Percentiles rank a stretch among this genome's conserved stretches.
Evolutionary conservation across 2,329 filamentous ascomycete genomes (phyloP).

Genomic region (Hymenoscyphus albidus): DNA sequence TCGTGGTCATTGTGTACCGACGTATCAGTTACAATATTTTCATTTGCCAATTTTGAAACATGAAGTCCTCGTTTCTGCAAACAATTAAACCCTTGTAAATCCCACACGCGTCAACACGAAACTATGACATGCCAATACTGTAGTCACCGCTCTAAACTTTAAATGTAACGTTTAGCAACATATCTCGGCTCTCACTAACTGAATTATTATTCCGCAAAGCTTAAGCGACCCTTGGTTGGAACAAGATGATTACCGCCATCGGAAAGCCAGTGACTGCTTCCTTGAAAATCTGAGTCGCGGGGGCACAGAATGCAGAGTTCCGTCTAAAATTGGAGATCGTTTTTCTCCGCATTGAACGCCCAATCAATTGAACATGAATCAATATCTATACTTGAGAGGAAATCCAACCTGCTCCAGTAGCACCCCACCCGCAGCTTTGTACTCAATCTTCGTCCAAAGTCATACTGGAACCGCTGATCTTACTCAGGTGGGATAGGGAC

Average conservation of each 20-base stretch:
- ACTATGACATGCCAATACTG: not conserved
- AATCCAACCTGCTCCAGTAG: not conserved
- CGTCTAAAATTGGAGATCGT: not conserved
- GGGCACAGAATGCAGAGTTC: not conserved
- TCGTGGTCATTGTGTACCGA: not conserved
- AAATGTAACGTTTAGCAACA: not conserved
- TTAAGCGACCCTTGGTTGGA: not conserved
- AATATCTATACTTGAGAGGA: not conserved
- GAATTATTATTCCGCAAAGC: constrained; percentile 1
- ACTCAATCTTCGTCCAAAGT: not conserved
- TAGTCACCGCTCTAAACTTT: not conserved
- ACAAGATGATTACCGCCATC: not conserved
- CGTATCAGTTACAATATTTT: not conserved
- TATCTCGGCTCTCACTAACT: not conserved
- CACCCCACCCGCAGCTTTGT: not conserved
- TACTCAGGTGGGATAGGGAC: not conserved
- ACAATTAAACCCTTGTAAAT: not conserved
- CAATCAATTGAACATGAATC: not conserved
- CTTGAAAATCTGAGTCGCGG: not conserved
- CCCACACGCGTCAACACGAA: not conserved
- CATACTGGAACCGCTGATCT: constrained; percentile 3
- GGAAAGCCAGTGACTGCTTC: not conserved
- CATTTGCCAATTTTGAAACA: not conserved
- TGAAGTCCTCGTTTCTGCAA: not conserved
- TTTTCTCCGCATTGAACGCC: not conserved